Conservation (phyloP, 1,139 yeast species). For the Hyphopichia wangnamkhiaoensis region DNA sequence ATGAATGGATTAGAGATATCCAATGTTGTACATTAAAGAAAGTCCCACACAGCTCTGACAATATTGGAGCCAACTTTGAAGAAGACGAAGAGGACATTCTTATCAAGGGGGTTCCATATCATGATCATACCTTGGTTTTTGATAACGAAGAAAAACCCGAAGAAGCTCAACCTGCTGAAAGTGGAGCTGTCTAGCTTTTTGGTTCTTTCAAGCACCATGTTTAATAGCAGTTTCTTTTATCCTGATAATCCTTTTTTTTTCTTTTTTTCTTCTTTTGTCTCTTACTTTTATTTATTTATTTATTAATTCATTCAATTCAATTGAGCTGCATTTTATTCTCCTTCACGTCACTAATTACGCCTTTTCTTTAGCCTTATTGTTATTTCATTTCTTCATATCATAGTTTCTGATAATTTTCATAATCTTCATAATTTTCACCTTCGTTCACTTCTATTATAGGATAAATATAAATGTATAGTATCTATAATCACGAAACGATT, state of each 20-base stretch:
- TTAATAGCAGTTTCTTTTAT: too few species aligned
- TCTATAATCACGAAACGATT: too few species aligned
- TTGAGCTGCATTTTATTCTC: too few species aligned
- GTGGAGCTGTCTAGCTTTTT: not conserved
- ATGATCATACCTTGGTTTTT: constrained; percentile 42
- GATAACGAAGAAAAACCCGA: constrained; percentile 18
- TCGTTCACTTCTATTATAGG: too few species aligned
- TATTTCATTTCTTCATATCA: not conserved
- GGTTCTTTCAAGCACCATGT: too few species aligned
- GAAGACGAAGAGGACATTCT: constrained; percentile 43
- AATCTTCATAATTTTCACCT: too few species aligned
- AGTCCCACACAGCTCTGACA: constrained; percentile 24
- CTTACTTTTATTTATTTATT: not conserved
- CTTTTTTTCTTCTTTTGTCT: not conserved
- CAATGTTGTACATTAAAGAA: constrained; percentile 42
- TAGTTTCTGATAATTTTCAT: too few species aligned
- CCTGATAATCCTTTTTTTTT: too few species aligned
- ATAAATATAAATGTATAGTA: too few species aligned
- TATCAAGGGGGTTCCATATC: constrained; percentile 41
- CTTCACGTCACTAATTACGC: too few species aligned
- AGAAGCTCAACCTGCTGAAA: not conserved
- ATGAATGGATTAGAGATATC: constrained; percentile 73
- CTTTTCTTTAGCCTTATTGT: not conserved
- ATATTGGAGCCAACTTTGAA: constrained; percentile 27
- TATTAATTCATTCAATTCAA: not conserved